Percentiles rank a stretch among this genome's conserved stretches.
Evolutionary conservation across 257 asterid genomes (phyloP).

Genomic region (Gentiana macrophylla): DNA sequence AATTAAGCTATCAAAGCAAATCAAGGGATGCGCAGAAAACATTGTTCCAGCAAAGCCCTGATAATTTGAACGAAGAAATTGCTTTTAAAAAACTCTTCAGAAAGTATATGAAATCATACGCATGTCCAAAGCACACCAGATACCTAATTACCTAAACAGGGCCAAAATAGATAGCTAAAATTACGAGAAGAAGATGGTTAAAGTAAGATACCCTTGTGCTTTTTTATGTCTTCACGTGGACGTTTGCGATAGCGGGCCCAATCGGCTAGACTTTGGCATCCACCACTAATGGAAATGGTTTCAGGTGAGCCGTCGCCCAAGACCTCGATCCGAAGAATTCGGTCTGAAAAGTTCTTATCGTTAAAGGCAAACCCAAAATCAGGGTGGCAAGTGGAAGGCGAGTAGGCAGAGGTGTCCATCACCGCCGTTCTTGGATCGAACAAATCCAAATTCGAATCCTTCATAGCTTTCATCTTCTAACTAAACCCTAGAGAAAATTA

Average conservation of each 20-base stretch:
- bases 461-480: conserved; percentile 20
- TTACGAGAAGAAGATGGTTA: neutral
- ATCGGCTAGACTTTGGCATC: conserved; percentile 39
- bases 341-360: conserved; percentile 74
- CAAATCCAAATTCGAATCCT: conserved; percentile 54
- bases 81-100: neutral
- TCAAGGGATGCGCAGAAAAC: neutral
- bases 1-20: no score
- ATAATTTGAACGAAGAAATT: neutral
- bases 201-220: conserved; percentile 30
- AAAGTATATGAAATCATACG: neutral
- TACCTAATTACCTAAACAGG: no score
- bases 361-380: conserved; percentile 82
- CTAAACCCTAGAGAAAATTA: no score
- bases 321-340: conserved; percentile 61
- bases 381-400: conserved; percentile 28
- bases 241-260: conserved; percentile 61
- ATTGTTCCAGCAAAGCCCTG: neutral
- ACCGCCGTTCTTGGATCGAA: conserved; percentile 67
- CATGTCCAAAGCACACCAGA: no score
- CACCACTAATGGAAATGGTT: conserved; percentile 24
- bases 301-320: conserved; percentile 45
- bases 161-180: no score
- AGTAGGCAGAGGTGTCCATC: conserved; percentile 46
- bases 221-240: conserved; percentile 38